phyloP scores from a whole-genome alignment of 208 protist species.

The Leishmania major region DNA sequence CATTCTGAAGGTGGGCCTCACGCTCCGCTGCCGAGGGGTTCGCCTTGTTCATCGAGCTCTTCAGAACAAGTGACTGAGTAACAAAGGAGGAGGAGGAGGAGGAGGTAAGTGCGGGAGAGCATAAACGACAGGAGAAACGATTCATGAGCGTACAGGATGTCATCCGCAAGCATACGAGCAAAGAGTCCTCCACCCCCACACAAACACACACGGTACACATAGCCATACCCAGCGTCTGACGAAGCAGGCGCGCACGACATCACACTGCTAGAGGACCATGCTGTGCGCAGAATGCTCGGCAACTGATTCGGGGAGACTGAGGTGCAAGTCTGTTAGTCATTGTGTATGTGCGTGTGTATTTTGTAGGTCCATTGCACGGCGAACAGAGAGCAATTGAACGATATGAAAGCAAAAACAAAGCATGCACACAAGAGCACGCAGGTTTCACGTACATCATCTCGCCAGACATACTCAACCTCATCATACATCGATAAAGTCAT shows the following conservation, averaged over 20 bases:
- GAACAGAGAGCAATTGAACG: not conserved
- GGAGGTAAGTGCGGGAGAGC: conserved; percentile 5
- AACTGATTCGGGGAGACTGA: not conserved
- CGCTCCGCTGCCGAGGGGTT: conserved; percentile 42
- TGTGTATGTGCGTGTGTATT: not conserved
- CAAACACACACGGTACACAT: not conserved
- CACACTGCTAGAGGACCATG: not conserved
- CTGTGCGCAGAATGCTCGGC: not conserved
- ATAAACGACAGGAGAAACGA: not conserved
- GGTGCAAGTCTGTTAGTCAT: not conserved
- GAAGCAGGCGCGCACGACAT: not conserved
- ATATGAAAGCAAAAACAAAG: conserved; percentile 4
- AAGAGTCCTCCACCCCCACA: not conserved
- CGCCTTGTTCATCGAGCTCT: conserved; percentile 31
- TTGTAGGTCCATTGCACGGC: not conserved
- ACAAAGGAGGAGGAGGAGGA: not conserved
- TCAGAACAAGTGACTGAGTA: not conserved
- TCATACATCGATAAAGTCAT: not conserved
- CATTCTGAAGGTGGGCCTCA: conserved; percentile 59
- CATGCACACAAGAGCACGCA: not conserved
- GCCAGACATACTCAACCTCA: not conserved
- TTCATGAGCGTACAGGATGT: not conserved
- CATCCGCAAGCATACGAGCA: not conserved
- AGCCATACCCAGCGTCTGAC: not conserved
- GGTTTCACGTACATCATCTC: not conserved